A percentile compares a stretch with the other conserved stretches of the same genome.
Evolutionary conservation across 2,329 filamentous ascomycete species (phyloP).

Genomic region (Cladosporium sp.): DNA sequence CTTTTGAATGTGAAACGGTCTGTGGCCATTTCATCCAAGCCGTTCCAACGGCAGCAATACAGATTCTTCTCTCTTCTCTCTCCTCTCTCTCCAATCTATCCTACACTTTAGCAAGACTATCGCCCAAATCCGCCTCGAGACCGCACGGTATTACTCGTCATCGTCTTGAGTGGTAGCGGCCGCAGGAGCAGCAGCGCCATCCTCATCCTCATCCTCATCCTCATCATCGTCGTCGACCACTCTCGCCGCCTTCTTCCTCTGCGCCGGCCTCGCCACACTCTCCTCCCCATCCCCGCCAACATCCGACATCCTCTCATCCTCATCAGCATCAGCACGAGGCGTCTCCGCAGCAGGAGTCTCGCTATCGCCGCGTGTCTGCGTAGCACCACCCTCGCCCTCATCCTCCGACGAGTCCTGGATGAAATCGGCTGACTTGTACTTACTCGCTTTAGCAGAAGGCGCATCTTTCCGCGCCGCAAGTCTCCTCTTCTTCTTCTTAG

Average conservation of each 20-base stretch:
- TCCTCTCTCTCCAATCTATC: constrained; percentile 11
- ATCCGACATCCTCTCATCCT: constrained; percentile 32
- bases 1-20: not conserved
- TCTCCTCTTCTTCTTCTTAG: constrained; percentile 57
- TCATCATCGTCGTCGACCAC: constrained; percentile 39
- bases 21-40: not conserved
- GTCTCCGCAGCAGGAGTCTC: constrained; percentile 22
- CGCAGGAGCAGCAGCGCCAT: constrained; percentile 11
- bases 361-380: constrained; percentile 16
- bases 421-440: constrained; percentile 85
- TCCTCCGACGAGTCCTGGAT: constrained; percentile 75
- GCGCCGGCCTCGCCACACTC: constrained; percentile 17
- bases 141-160: not conserved
- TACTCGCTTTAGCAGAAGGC: constrained; percentile 46
- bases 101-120: not conserved
- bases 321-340: constrained; percentile 29
- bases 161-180: not conserved
- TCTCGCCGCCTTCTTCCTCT: constrained; percentile 34
- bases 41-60: not conserved
- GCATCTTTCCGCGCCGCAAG: constrained; percentile 57
- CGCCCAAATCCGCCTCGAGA: not conserved
- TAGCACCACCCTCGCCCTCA: constrained; percentile 34
- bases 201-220: constrained; percentile 36
- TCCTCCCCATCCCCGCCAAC: constrained; percentile 23
- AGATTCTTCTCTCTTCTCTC: not conserved